Evolutionary conservation across 2,329 filamentous ascomycete genomes (phyloP), one percentile per base, ranked within the genome.

Genomic region (Cadophora luteo-olivacea): DNA sequence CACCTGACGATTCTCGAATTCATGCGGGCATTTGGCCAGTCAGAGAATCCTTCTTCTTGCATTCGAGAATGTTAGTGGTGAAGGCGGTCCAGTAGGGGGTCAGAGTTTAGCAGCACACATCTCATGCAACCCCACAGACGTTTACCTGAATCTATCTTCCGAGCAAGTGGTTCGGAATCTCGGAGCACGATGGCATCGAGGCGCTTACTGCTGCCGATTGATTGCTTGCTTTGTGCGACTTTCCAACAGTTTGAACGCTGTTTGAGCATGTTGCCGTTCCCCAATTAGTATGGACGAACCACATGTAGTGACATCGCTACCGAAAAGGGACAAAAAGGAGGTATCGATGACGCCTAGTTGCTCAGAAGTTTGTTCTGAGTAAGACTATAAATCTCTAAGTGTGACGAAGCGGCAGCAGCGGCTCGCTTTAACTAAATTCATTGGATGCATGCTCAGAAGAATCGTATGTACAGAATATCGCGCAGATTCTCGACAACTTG

Each of bases 191-290:
- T 45, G 57, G 29, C 57, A 16, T 4, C 33, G 60, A 22, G 16
- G 60, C 60, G 60, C 41, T 51, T 62, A 62, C 6, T 9, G 60
- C 5, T 62, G 60, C 41, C 19, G 38, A 62, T 33, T 62, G 60
- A 62, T 62, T 62, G 60, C 51, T 12, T 32, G 16, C 11, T 25
- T 48, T 4, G 41, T 61, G n/a, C 25, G 24, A 33, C 24, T 6
- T 49, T 32, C 1, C 16, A 29, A n/a, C n/a, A 22, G 7, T 5
- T 19, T 22, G 45, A 7, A 22, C 29, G 29, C 29, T 49, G n/a
- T 22, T 49, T 49, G 45, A 49, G 45, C 45, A 14, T 3, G 29
- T 29, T 29, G 29, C 29, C 29, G 29, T 5, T 3, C 5, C 29
- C 29, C 29, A 29, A 29, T 29, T 29, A 29, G 29, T 29, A 29